Percentiles rank a stretch among this genome's conserved stretches.
phyloP scores from a whole-genome alignment of 768 basidiomycete species.

The Boletus vinaceobasis region DNA sequence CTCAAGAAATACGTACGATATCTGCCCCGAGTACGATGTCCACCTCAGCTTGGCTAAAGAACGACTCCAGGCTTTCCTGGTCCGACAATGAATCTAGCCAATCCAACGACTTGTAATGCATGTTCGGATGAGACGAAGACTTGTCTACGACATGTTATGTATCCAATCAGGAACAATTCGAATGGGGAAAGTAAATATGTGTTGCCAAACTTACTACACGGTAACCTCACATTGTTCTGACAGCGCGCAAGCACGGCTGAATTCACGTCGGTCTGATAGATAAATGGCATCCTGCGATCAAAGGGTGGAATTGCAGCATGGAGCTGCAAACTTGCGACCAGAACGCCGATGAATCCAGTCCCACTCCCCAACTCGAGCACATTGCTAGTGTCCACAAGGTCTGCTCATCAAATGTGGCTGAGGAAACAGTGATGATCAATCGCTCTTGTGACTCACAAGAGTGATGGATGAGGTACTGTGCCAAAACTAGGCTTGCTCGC shows the following conservation, averaged over 20 bases:
- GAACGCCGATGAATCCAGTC: conserved; percentile 67
- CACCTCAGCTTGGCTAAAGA: conserved; percentile 41
- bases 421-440: not conserved
- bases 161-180: not conserved
- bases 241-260: conserved; percentile 61
- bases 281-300: conserved; percentile 7
- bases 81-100: conserved; percentile 59
- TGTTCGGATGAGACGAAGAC: conserved; percentile 46
- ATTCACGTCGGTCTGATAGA: conserved; percentile 66
- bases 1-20: conserved; percentile 38
- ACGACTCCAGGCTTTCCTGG: conserved; percentile 13
- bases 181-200: not conserved
- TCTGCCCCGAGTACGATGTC: conserved; percentile 74
- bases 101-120: conserved; percentile 52
- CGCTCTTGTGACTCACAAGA: conserved; percentile 41
- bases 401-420: not conserved
- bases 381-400: conserved; percentile 30
- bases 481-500: conserved; percentile 66
- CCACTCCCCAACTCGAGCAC: conserved; percentile 78
- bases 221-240: conserved; percentile 52
- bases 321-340: conserved; percentile 57
- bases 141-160: conserved; percentile 39
- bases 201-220: conserved; percentile 56
- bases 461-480: conserved; percentile 55
- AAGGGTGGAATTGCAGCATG: not conserved